Evolutionary conservation across 1,284 basidiomycete genomes (phyloP).

Genomic region (Phylloporus sp.): DNA sequence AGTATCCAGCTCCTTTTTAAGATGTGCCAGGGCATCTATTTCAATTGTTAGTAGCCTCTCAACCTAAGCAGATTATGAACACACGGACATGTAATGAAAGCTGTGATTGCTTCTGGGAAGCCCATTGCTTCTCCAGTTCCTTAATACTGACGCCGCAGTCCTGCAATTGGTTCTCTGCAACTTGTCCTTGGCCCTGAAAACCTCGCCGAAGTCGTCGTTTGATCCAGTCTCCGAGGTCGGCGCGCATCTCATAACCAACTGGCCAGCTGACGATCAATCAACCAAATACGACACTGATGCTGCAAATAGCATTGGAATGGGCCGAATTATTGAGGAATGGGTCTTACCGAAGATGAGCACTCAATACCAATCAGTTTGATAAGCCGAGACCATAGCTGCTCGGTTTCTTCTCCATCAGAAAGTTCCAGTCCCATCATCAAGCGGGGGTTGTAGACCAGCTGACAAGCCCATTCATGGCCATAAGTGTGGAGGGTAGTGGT

Average conservation of each 20-base stretch:
- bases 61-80: neutral
- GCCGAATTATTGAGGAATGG: too few species aligned
- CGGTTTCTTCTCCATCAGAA: too few species aligned
- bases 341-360: neutral
- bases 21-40: constrained; percentile 35
- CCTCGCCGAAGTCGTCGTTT: neutral
- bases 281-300: neutral
- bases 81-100: neutral
- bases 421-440: too few species aligned
- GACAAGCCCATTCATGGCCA: too few species aligned
- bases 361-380: neutral
- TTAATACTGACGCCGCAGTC: neutral
- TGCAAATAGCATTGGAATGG: neutral
- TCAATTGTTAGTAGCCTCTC: neutral
- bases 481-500: too few species aligned
- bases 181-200: neutral
- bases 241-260: neutral
- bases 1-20: constrained; percentile 44
- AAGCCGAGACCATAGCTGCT: too few species aligned
- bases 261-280: neutral
- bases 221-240: neutral
- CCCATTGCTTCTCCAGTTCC: neutral
- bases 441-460: too few species aligned
- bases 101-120: neutral
- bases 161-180: neutral